Conservation (phyloP, 257 asterid genomes). For the Oldenlandia corymbosa region DNA sequence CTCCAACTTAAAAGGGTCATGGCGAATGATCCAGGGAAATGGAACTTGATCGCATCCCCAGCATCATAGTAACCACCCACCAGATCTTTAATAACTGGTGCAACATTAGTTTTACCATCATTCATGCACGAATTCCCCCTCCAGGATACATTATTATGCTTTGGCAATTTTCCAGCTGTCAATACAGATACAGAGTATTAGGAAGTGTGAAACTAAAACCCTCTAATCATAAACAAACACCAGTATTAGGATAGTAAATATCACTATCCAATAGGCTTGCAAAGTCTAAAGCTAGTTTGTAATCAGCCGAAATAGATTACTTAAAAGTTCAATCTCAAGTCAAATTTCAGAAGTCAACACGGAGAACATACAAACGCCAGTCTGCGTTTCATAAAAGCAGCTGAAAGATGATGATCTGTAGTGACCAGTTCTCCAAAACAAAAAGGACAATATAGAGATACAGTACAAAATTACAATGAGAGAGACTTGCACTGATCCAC, state of each 20-base stretch:
- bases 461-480: background rate
- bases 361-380: background rate
- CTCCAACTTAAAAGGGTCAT: slow-evolving; percentile 99
- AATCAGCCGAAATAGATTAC: background rate
- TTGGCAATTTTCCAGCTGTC: slow-evolving; percentile 89
- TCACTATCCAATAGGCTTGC: background rate
- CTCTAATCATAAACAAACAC: background rate
- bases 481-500: background rate
- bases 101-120: slow-evolving; percentile 59
- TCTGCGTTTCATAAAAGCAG: background rate
- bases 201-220: background rate
- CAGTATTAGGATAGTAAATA: background rate
- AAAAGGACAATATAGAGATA: background rate
- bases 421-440: slow-evolving; percentile 1
- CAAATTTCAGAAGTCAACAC: slow-evolving; percentile 1
- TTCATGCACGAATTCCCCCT: slow-evolving; percentile 77
- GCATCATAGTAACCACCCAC: slow-evolving; percentile 92
- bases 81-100: slow-evolving; percentile 53
- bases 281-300: background rate
- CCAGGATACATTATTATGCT: slow-evolving; percentile 94
- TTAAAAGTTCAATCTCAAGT: background rate
- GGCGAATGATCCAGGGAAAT: slow-evolving; percentile 82
- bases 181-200: slow-evolving; percentile 19
- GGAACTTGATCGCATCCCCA: slow-evolving; percentile 92
- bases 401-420: background rate